Base-by-base conservation (phyloP, 2,329 filamentous ascomycete species). In the Aspergillus sp. region DNA sequence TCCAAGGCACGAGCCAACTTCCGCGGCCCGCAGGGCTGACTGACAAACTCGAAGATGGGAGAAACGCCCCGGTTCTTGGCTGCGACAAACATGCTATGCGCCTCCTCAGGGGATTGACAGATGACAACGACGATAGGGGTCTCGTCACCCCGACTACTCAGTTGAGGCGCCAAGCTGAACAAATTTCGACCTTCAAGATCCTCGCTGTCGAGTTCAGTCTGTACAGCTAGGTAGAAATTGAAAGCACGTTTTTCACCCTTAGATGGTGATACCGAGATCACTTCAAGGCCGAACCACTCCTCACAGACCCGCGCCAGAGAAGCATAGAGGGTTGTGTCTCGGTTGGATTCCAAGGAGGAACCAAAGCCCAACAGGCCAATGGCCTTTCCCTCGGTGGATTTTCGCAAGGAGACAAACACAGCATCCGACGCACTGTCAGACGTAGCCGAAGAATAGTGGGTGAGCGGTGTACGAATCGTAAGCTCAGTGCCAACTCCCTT, bases 21-120 rank as follows among this genome's bases (percentile, higher is more conserved):
- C 7, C 67, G 67, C 2, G 72, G 71, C 2, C 73, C 73, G 55
- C 71, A 73, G 1, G 73, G 73, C 39, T 75, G 73, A 53, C 71
- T 70, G 22, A 75, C 69, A 14, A 74, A 72, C 55, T 75, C 73
- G 16, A 73, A 65, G 18, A 73, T 59, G 1, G 51, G 18, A 12
- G 56, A 11, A 24, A 64, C 31, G 4, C 29, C 52, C 14, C 55
- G 55, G n/a, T 53, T 46, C 10, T 58, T 53, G 10, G 63, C 49
- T 3, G 58, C 54, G 11, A 62, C 29, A 20, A 58, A 65, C 57
- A 70, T 58, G 6, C 46, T 46, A 42, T 70, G 67, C 3, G 68
- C 69, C 32, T 56, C 59, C 46, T 64, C 59, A 1, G 68, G 69
- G 2, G 65, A 64, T 3, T 59, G 63, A 49, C 66, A 75, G 18